Evolutionary conservation across 192 early-diverging fungal genomes (phyloP), one percentile per base, ranked within the genome.

Genomic region (Helicostylum pulchrum): DNA sequence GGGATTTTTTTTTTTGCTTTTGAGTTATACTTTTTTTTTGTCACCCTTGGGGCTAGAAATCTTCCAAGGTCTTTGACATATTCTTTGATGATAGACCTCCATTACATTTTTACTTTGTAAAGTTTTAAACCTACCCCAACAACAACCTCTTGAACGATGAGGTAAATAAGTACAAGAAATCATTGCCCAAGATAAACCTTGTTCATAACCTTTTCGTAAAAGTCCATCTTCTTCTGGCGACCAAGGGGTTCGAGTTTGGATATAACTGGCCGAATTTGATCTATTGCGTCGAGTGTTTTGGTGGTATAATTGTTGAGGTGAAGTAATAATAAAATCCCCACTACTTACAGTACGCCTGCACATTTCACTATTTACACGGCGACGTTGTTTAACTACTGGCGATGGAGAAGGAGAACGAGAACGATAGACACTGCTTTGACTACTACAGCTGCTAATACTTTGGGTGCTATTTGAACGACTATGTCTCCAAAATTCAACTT

Each of bases 91-190:
- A 48, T 48, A 48, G 14, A 48, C 46, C 12, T 48, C 46, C 12
- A 48, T 19, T 4, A 48, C 46, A 48, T 48, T 48, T 6, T 57
- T 70, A 12, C 46, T 59, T 43, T 70, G 68, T 2, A 70, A 53
- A 1, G 68, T 70, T 21, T 70, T 70, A 32, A 70, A 70, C 19
- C 68, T 52, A 26, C 68, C 68, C 68, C 68, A 70, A 52, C 68
- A 70, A n/a, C 68, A 70, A 11, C 68, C 68, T 55, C 68, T 51
- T 17, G 68, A 70, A 21, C 68, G 62, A 53, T 64, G 68, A n/a
- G 68, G 68, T 31, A 70, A 32, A 39, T 64, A 70, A 17, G 62
- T 64, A 17, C 61, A 63, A 34, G 68, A 70, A 34, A 70, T 64
- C 62, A 70, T 59, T 11, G 62, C 62, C 68, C 68, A 70, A 21